Evolutionary conservation across 1,284 basidiomycete genomes (phyloP), one percentile per base, ranked within the genome.

Genomic region (Malassezia obtusa): DNA sequence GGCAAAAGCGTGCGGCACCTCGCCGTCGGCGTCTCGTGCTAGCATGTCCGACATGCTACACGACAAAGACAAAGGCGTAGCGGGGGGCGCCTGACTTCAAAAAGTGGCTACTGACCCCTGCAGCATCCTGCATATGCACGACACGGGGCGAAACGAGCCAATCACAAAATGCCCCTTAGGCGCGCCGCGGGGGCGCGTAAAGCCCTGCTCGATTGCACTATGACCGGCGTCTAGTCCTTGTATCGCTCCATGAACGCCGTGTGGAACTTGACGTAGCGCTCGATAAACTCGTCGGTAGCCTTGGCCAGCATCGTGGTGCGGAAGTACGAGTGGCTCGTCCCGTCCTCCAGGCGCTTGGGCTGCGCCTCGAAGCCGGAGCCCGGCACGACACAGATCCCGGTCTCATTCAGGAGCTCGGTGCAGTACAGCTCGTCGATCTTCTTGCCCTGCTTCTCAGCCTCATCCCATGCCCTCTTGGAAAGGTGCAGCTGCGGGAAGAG

Each of bases 401-500:
- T 71, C 4, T 58, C 60, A 46, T 73, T 67, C 22, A 73, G 54
- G 52, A 73, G 59, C 37, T 61, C 59, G 33, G 66, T 41, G 44
- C 67, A 71, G 62, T 73, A 73, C 36, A 66, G 63, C 45, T 68
- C 62, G 47, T 73, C 70, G 5, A 69, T 60, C 61, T 65, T 62
- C 39, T 68, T 65, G 31, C 63, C 65, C 12, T 36, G 39, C 32
- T 58, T 49, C 49, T 62, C 52, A 1, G 68, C 70, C 2, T 48
- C 59, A 30, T 71, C 64, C 37, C 65, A 56, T 5, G 65, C 70
- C 22, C 53, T 53, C 14, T 54, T 49, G 0, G 68, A 82, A 35
- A 91, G 78, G 24, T 81, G 77, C 57, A 91, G 81, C 59, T 78
- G 78, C 15, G 88, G 89, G 79, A 85, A 90, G 38, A 91, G 79